Percentiles rank a stretch among this genome's conserved stretches.
These are phyloP conservation scores for Talaromyces sp. DNA, from an alignment of 2,329 filamentous ascomycete species.

Conservation along the genomic window DNA sequence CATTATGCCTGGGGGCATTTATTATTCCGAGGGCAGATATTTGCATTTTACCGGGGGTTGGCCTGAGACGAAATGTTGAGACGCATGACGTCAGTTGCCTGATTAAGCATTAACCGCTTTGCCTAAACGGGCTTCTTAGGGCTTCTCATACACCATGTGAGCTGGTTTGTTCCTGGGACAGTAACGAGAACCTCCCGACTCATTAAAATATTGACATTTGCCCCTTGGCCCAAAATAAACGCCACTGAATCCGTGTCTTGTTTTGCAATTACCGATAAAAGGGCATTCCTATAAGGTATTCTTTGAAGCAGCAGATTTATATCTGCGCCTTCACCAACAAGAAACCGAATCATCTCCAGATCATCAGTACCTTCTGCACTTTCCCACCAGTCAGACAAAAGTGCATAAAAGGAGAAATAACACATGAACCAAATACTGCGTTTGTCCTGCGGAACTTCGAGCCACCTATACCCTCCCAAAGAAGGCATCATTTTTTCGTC, in stretches of 20 bases:
- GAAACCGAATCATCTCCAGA: too few relatives aligned
- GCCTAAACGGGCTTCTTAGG: background rate
- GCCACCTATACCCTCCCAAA: background rate
- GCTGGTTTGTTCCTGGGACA: too few relatives aligned
- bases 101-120: background rate
- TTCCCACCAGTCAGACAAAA: constrained; percentile 1
- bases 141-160: background rate
- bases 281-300: too few relatives aligned
- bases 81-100: background rate
- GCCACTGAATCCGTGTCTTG: too few relatives aligned
- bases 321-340: too few relatives aligned
- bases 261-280: too few relatives aligned
- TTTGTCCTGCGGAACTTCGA: background rate
- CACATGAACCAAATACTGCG: background rate
- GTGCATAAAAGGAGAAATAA: background rate
- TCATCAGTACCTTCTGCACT: background rate
- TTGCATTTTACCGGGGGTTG: background rate
- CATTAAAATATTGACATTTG: too few relatives aligned
- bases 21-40: background rate
- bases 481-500: too few relatives aligned
- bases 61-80: background rate
- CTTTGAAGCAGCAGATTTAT: too few relatives aligned
- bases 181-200: too few relatives aligned
- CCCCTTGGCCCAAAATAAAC: too few relatives aligned
- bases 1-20: background rate